Evolutionary conservation across 2,329 filamentous ascomycete species (phyloP).

Genomic region (Botryotinia calthae): DNA sequence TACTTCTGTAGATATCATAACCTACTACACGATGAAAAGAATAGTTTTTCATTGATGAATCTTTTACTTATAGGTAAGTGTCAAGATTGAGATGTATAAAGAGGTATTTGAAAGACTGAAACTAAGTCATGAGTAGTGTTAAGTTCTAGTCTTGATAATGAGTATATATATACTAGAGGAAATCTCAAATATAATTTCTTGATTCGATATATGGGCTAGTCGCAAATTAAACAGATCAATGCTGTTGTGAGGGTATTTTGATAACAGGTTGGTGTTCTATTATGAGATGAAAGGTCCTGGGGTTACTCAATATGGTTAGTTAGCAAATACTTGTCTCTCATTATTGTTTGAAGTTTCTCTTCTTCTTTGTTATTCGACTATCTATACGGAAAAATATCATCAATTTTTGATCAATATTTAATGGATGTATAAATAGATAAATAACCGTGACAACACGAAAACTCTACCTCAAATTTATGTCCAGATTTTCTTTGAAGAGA

Average conservation of each 20-base stretch:
- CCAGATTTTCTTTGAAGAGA: neutral
- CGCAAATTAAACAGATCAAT: rapidly evolving
- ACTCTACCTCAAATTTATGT: neutral
- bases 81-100: no score
- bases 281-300: no score
- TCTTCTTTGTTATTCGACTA: rapidly evolving
- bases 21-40: rapidly evolving
- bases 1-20: no score
- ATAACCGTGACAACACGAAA: neutral
- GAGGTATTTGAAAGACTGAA: no score
- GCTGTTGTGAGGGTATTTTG: neutral
- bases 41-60: no score
- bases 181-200: neutral
- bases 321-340: neutral
- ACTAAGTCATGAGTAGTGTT: no score
- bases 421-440: neutral
- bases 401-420: no score
- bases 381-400: no score
- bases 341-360: neutral
- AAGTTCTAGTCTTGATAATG: neutral
- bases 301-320: neutral
- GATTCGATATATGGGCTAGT: rapidly evolving
- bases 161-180: neutral
- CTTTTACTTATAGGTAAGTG: no score
- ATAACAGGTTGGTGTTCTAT: neutral